phyloP scores from a whole-genome alignment of 164 flowering plant species.

The Dillenia suffruticosa region DNA sequence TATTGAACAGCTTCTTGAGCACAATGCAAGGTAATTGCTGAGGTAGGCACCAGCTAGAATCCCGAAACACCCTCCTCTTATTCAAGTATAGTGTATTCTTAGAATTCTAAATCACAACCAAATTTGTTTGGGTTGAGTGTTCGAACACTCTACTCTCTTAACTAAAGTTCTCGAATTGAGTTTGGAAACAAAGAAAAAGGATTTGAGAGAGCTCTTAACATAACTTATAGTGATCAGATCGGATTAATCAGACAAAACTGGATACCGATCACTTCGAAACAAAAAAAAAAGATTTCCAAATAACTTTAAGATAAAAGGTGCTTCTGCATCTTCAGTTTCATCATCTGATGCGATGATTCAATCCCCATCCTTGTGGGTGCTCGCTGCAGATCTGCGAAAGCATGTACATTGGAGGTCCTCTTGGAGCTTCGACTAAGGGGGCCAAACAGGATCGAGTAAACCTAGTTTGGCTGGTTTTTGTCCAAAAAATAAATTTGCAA shows the following conservation, averaged over 20 bases:
- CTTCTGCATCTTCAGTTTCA: conserved; percentile 97
- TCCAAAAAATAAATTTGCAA: background rate
- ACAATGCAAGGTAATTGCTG: conserved; percentile 50
- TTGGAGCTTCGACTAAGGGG: conserved; percentile 86
- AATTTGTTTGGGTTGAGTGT: no score
- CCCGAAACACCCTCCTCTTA: conserved; percentile 57
- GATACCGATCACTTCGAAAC: no score
- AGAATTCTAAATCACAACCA: conserved; percentile 49
- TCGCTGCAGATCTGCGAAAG: conserved; percentile 65
- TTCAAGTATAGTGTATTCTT: conserved; percentile 84
- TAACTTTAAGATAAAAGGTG: conserved; percentile 79
- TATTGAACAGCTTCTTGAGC: conserved; percentile 91
- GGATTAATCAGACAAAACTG: no score
- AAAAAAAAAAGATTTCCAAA: no score
- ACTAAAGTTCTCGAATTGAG: no score
- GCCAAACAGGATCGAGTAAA: conserved; percentile 46
- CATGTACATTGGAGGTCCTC: conserved; percentile 98
- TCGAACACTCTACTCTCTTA: no score
- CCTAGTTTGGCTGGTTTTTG: conserved; percentile 46
- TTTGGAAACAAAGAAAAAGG: no score
- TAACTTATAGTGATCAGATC: no score
- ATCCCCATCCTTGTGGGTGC: conserved; percentile 29
- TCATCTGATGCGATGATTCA: conserved; percentile 87
- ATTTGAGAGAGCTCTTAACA: no score
- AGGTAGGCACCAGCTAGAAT: conserved; percentile 60